Evolutionary conservation across 805 yeast genomes (phyloP).

Genomic region (Wickerhamiella kurtzmanii): DNA sequence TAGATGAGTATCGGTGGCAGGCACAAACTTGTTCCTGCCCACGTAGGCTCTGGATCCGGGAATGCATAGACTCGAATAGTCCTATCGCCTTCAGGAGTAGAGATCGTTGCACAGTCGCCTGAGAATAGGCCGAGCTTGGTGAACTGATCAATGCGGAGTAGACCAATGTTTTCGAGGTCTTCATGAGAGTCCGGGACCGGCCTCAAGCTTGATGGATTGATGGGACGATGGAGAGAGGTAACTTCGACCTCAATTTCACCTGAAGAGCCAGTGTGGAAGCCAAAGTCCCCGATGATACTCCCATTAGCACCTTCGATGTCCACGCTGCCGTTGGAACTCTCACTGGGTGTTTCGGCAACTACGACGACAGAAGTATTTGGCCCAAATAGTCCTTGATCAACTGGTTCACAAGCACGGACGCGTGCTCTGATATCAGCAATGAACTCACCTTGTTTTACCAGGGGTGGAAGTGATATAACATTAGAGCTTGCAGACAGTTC

Average conservation of each 20-base stretch:
- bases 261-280: constrained; percentile 2
- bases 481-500: constrained; percentile 28
- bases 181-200: constrained; percentile 23
- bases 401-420: constrained; percentile 56
- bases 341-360: constrained; percentile 26
- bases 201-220: constrained; percentile 7
- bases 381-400: constrained; percentile 47
- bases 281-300: not conserved
- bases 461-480: constrained; percentile 27
- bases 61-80: constrained; percentile 41
- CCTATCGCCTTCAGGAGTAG: constrained; percentile 14
- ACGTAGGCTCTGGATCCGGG: constrained; percentile 45
- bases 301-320: not conserved
- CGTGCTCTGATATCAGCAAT: constrained; percentile 35
- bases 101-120: constrained; percentile 44
- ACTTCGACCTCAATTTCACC: constrained; percentile 3
- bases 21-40: constrained; percentile 30
- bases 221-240: constrained; percentile 8
- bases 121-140: constrained; percentile 48
- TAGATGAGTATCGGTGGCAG: constrained; percentile 49
- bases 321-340: not conserved
- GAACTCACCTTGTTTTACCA: constrained; percentile 32
- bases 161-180: constrained; percentile 36
- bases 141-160: constrained; percentile 37
- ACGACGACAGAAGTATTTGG: constrained; percentile 40